Conservation (phyloP, 2,329 filamentous ascomycete species). For the Claviceps sp. region DNA sequence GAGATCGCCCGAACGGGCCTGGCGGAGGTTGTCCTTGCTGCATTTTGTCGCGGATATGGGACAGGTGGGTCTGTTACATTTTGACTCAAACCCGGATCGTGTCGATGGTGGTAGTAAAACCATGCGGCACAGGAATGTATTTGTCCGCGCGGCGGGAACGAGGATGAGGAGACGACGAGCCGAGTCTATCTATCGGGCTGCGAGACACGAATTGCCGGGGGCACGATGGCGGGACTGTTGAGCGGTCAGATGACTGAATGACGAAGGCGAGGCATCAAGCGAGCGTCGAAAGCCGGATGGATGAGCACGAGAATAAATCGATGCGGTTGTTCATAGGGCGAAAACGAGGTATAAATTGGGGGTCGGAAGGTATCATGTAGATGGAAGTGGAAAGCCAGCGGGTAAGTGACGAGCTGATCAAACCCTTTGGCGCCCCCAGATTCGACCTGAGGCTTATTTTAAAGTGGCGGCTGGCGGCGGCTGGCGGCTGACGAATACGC, state of each 20-base stretch:
- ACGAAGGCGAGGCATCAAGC: not conserved
- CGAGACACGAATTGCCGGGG: too few species aligned
- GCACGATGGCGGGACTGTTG: too few species aligned
- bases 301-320: not conserved
- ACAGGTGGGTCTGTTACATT: slow-evolving; percentile 26
- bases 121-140: not conserved
- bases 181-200: not conserved
- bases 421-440: too few species aligned
- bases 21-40: slow-evolving; percentile 24
- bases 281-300: not conserved
- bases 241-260: too few species aligned
- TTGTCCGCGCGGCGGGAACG: not conserved
- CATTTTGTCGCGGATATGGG: slow-evolving; percentile 25
- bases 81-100: slow-evolving; percentile 16
- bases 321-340: not conserved
- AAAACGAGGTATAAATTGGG: not conserved
- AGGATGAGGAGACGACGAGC: not conserved
- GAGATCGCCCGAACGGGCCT: slow-evolving; percentile 19
- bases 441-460: too few species aligned
- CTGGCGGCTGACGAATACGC: too few species aligned
- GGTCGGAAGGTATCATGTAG: not conserved
- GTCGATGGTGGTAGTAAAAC: not conserved
- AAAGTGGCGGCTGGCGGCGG: too few species aligned
- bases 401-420: not conserved
- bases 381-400: not conserved